Evolutionary conservation across 2,329 filamentous ascomycete genomes (phyloP).

Genomic region (Phialophora chinensis): DNA sequence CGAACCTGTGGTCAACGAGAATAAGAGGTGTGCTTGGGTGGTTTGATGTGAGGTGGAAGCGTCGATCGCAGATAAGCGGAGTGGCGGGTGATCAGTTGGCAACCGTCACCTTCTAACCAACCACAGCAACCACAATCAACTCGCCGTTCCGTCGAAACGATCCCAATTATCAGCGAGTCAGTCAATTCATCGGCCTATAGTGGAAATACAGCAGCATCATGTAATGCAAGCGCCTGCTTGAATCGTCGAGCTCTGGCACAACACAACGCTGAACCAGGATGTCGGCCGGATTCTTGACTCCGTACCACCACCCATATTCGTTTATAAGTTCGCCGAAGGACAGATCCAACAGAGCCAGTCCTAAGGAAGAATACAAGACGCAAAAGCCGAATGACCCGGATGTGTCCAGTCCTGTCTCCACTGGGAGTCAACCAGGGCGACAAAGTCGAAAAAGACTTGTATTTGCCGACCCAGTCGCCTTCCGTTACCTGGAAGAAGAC

Average conservation of each 20-base stretch:
- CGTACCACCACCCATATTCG: constrained; percentile 23
- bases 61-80: constrained; percentile 15
- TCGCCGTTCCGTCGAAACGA: neutral
- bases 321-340: constrained; percentile 23
- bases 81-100: constrained; percentile 6
- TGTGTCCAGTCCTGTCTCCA: constrained; percentile 31
- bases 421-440: constrained; percentile 32
- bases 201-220: neutral
- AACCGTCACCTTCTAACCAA: constrained; percentile 14
- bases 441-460: constrained; percentile 58
- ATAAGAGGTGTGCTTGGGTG: neutral
- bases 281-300: constrained; percentile 14
- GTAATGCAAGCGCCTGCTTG: neutral
- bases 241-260: neutral
- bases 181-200: neutral
- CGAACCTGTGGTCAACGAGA: neutral
- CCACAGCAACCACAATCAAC: constrained; percentile 9
- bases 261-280: neutral
- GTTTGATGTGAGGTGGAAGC: constrained; percentile 7
- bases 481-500: constrained; percentile 84
- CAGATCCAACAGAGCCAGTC: constrained; percentile 22
- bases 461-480: constrained; percentile 69
- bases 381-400: constrained; percentile 8
- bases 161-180: neutral
- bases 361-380: constrained; percentile 20